Evolutionary conservation across 352 stramenopile species (phyloP).

Genomic region (Phytophthora cactorum): DNA sequence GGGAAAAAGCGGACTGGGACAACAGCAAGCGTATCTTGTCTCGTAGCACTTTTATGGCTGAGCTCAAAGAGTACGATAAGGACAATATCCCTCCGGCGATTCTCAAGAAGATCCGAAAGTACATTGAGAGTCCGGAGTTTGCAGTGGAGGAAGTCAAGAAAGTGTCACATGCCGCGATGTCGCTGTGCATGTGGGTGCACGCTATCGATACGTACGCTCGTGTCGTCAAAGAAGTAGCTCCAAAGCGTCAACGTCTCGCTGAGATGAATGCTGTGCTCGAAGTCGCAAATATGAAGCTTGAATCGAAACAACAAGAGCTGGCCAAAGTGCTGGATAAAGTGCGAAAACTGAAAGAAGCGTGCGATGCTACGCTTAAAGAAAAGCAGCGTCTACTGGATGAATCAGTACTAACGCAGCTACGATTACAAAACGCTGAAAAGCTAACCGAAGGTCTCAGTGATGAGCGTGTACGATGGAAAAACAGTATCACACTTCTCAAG

Average conservation of each 20-base stretch:
- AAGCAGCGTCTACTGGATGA: constrained; percentile 76
- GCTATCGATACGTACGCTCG: constrained; percentile 84
- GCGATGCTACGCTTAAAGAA: constrained; percentile 60
- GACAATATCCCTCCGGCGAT: constrained; percentile 64
- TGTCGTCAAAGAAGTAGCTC: constrained; percentile 76
- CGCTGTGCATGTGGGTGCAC: constrained; percentile 91
- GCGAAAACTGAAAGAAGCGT: constrained; percentile 62
- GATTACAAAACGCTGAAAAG: constrained; percentile 65
- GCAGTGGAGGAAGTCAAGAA: constrained; percentile 86
- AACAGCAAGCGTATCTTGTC: constrained; percentile 83
- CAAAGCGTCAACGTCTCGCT: constrained; percentile 70
- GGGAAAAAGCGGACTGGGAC: constrained; percentile 87
- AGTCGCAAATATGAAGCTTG: constrained; percentile 73
- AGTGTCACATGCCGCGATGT: constrained; percentile 79
- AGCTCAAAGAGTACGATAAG: constrained; percentile 91
- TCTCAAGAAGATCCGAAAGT: constrained; percentile 83
- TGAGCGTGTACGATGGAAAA: constrained; percentile 74
- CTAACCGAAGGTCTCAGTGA: constrained; percentile 73
- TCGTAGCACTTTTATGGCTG: constrained; percentile 72
- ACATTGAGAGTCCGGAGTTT: constrained; percentile 87
- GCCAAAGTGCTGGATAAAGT: constrained; percentile 60
- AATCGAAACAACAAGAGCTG: constrained; percentile 73
- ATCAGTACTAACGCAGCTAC: constrained; percentile 60
- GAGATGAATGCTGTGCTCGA: constrained; percentile 83
- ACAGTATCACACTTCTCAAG: constrained; percentile 64